Percentiles rank a stretch among this genome's conserved stretches.
phyloP scores from a whole-genome alignment of 495 filamentous ascomycete genomes.

The Ramalina intermedia region DNA sequence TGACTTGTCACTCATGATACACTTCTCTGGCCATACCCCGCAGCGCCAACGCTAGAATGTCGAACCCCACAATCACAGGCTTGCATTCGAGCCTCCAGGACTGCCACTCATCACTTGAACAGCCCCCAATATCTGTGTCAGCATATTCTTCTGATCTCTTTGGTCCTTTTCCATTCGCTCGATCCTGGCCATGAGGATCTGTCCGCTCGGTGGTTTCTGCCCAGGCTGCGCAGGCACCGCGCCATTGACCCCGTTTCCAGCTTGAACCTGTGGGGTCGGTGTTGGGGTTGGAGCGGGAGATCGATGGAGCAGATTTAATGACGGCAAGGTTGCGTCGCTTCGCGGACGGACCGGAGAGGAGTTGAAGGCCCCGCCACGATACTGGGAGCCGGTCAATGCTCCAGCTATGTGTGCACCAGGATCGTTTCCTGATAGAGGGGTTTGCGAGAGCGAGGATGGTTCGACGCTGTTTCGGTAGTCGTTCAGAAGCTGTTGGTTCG shows the following conservation, averaged over 20 bases:
- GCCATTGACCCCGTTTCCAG: not conserved
- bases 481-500: not conserved
- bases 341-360: not conserved
- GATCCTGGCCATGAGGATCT: slow-evolving; percentile 11
- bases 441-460: no score
- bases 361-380: not conserved
- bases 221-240: not conserved
- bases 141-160: slow-evolving; percentile 14
- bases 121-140: slow-evolving; percentile 15
- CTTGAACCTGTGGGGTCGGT: not conserved
- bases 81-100: not conserved
- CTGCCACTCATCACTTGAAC: slow-evolving; percentile 5
- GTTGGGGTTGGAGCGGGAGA: slow-evolving; percentile 2
- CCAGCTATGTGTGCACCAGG: no score
- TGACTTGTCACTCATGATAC: no score
- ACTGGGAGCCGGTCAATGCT: not conserved
- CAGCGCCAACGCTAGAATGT: no score
- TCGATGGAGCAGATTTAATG: not conserved
- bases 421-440: no score
- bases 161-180: slow-evolving; percentile 18
- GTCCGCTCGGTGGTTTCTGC: slow-evolving; percentile 5
- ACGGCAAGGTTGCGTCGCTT: not conserved
- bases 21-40: no score
- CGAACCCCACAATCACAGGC: no score
- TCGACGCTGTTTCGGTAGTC: not conserved